phyloP scores from a whole-genome alignment of 2,329 filamentous ascomycete genomes.

The Penicillium thymicola region DNA sequence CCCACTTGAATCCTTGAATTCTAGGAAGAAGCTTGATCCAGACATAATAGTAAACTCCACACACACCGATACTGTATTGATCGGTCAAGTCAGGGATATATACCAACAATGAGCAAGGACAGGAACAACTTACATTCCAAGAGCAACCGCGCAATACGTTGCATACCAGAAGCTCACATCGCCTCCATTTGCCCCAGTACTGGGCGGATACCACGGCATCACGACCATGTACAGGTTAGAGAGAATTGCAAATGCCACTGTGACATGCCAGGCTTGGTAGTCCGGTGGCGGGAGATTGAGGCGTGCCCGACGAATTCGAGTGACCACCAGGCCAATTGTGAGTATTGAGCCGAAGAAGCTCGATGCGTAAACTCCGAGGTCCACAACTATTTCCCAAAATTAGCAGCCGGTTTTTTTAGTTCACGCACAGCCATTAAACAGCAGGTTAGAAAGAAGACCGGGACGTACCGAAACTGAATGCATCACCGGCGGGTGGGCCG shows the following conservation, averaged over 20 bases:
- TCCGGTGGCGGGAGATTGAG: conserved; percentile 49
- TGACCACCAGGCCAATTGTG: conserved; percentile 3
- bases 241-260: conserved; percentile 58
- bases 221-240: conserved; percentile 61
- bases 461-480: conserved; percentile 57
- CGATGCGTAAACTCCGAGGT: conserved; percentile 1
- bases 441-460: too few species aligned
- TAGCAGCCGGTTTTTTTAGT: not conserved
- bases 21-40: conserved; percentile 59
- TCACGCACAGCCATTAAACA: too few species aligned
- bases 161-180: conserved; percentile 73
- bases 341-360: not conserved
- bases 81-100: not conserved
- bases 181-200: conserved; percentile 56
- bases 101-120: not conserved
- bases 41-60: conserved; percentile 56
- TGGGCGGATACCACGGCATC: conserved; percentile 70
- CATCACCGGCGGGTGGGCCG: conserved; percentile 60
- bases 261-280: conserved; percentile 59
- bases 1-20: conserved; percentile 52
- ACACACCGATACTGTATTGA: conserved; percentile 41
- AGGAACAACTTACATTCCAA: conserved; percentile 56
- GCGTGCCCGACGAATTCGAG: conserved; percentile 35
- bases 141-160: conserved; percentile 63
- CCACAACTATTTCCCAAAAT: not conserved